Evolutionary conservation across 1,284 basidiomycete genomes (phyloP), one percentile per base, ranked within the genome.

Genomic region (Sporisorium iseilematis-ciliati): DNA sequence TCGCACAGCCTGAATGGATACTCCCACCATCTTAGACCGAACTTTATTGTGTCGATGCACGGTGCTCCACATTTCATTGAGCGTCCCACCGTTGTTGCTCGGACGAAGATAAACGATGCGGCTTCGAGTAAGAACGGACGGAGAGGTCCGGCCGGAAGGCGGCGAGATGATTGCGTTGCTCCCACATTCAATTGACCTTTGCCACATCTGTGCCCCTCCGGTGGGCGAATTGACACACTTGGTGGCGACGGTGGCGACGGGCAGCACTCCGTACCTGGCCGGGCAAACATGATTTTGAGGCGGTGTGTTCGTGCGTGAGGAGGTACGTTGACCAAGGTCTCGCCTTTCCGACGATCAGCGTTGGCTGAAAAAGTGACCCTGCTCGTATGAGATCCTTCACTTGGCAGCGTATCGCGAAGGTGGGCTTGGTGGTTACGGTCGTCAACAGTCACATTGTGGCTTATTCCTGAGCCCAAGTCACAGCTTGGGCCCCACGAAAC

Each of bases 381-480:
- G 46, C 23, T 48, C 46, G 29, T 18, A 48, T 29, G 46, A 48
- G 46, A 23, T 8, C 29, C 46, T 31, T 29, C 26, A 18, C 46
- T 38, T n/a, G 46, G 4, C 29, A 48, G 46, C 26, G 26, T 29
- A 31, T 3, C 46, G 26, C 46, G 3, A n/a, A 26, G 10, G 48
- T 49, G 48, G 48, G 48, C n/a, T 20, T 20, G n/a, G 48, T 49
- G 48, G 48, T n/a, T 18, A 31, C 48, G 29, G 48, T 20, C n/a
- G 48, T 31, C 48, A 21, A n/a, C n/a, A 29, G 48, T 48, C 26
- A 29, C 46, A n/a, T 48, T 48, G 26, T 25, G 45, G 26, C 11
- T 23, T 46, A 14, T 16, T 26, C 45, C n/a, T n/a, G 29, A 18
- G 45, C 29, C 20, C 23, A n/a, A 7, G 46, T 23, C 46, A 31